Evolutionary conservation across 2,329 filamentous ascomycete species (phyloP).

Genomic region (Cucurbitaria berberidis): DNA sequence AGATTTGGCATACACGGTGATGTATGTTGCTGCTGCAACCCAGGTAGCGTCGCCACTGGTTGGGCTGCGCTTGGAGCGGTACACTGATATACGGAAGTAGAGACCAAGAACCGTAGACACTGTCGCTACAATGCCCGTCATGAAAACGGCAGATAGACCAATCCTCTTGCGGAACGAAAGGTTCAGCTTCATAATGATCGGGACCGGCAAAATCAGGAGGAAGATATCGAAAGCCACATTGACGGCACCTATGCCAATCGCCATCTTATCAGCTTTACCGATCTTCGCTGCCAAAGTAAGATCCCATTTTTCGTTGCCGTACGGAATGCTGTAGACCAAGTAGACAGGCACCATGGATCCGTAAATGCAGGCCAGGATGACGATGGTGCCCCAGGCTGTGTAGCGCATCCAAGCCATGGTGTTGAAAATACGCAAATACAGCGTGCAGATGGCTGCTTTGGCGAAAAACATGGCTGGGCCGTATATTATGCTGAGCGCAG

Average conservation of each 20-base stretch:
- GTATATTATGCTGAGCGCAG: slow-evolving; percentile 1
- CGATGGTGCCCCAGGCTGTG: neutral
- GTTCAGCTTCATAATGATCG: slow-evolving; percentile 1
- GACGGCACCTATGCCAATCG: neutral
- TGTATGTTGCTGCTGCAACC: slow-evolving; percentile 1
- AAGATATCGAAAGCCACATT: neutral
- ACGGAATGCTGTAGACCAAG: neutral
- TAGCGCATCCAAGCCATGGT: neutral
- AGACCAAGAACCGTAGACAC: neutral
- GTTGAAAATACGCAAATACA: slow-evolving; percentile 2
- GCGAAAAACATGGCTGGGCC: slow-evolving; percentile 4
- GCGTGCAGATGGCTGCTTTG: neutral
- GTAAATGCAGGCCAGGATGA: neutral
- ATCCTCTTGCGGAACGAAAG: neutral
- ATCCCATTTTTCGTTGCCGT: slow-evolving; percentile 2
- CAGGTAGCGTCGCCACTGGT: neutral
- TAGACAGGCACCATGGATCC: neutral
- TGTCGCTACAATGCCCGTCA: neutral
- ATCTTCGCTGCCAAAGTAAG: neutral
- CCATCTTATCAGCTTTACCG: neutral
- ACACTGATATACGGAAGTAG: neutral
- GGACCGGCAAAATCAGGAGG: neutral
- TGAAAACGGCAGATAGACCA: neutral
- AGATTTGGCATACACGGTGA: neutral
- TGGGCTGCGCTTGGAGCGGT: neutral